These are phyloP conservation scores for Leccinum aurantiacum DNA, from an alignment of 768 basidiomycete species.

Conservation along the genomic window DNA sequence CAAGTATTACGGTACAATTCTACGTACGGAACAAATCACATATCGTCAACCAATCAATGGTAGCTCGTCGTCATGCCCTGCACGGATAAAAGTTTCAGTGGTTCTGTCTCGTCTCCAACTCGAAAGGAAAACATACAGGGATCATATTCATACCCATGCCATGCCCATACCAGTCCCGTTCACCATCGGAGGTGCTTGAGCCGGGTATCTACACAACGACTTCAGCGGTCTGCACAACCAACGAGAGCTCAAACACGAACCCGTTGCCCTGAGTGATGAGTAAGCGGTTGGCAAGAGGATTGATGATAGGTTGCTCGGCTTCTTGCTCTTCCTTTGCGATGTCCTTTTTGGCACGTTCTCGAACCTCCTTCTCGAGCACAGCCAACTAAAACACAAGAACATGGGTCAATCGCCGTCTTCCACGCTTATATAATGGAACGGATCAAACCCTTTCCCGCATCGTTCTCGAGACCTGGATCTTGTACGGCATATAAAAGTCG, in stretches of 20 bases:
- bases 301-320: constrained; percentile 84
- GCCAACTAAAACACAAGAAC: constrained; percentile 49
- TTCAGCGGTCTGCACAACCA: constrained; percentile 4
- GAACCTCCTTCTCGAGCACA: constrained; percentile 83
- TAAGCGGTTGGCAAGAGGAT: constrained; percentile 58
- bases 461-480: constrained; percentile 82
- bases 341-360: constrained; percentile 84
- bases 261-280: constrained; percentile 77
- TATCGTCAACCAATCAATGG: constrained; percentile 28
- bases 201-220: constrained; percentile 46
- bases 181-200: constrained; percentile 58
- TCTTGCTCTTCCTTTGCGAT: constrained; percentile 87
- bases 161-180: constrained; percentile 51
- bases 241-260: constrained; percentile 26
- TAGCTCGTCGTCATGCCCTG: constrained; percentile 75
- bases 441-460: constrained; percentile 66
- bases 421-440: background rate
- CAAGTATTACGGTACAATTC: constrained; percentile 29
- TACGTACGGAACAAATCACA: constrained; percentile 5
- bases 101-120: background rate
- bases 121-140: constrained; percentile 47
- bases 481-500: constrained; percentile 98
- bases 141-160: constrained; percentile 49
- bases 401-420: constrained; percentile 9
- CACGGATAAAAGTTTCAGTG: constrained; percentile 6